Evolutionary conservation across 1,284 basidiomycete genomes (phyloP), one percentile per base, ranked within the genome.

Genomic region (Vanrija pseudolonga): DNA sequence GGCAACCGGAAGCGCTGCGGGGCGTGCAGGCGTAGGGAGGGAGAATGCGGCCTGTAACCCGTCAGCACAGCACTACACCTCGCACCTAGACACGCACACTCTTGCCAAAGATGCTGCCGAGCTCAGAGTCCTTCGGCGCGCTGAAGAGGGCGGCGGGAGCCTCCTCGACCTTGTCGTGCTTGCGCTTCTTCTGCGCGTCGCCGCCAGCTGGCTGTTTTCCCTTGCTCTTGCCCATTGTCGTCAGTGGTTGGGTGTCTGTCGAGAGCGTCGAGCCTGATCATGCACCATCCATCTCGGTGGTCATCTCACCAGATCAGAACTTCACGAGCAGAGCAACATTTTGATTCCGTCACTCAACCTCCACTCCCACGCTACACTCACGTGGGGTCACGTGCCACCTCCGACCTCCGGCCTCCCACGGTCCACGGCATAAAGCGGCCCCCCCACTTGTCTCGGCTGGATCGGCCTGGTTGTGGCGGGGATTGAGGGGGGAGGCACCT

Each of bases 81-180:
- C 37, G 26, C 24, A 26, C 22, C 20, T n/a, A 11, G 7, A 6
- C 14, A 69, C 77, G 64, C 50, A 78, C 77, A 39, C 69, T 69
- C 49, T 74, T 72, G 32, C 69, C 67, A 66, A 79, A 79, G 19
- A 79, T 47, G 55, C 68, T 71, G 55, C 77, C 74, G 41, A 79
- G 64, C 20, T 71, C 72, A 2, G 65, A 39, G 51, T 76, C 73
- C 44, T 66, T 63, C 42, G 59, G 51, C 17, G 45, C 64, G 22
- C 64, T 60, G 41, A 71, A 67, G 42, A 73, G 61, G 47, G 65
- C 50, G 5, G 62, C 47, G 22, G 59, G 19, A 9, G 46, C 43
- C 7, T 49, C 46, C 6, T 46, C 50, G 12, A 39, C 47, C 42
- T 48, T 42, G 40, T 55, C 55, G 53, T 60, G 52, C 60, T 70